Evolutionary conservation across 805 yeast species (phyloP).

Genomic region (Cyberlindnera samutprakarnensis): DNA sequence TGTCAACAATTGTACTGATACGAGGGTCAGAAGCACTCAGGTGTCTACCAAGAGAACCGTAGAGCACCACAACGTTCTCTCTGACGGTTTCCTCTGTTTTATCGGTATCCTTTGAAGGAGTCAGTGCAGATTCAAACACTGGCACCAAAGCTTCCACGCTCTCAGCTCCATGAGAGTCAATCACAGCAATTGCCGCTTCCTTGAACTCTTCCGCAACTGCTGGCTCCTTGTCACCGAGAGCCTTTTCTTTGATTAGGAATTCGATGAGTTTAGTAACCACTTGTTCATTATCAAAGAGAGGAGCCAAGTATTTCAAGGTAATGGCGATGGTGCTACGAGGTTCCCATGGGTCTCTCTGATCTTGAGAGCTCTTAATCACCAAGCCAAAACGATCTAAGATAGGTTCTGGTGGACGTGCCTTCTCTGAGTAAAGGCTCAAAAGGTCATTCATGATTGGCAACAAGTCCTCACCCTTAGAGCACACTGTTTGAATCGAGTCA

Average conservation of each 20-base stretch:
- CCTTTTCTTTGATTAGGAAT: constrained; percentile 54
- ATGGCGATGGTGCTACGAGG: constrained; percentile 76
- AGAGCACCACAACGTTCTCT: constrained; percentile 77
- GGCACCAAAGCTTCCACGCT: constrained; percentile 72
- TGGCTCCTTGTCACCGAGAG: constrained; percentile 68
- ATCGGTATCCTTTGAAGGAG: constrained; percentile 38
- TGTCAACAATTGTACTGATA: constrained; percentile 54
- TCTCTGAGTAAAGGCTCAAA: constrained; percentile 47
- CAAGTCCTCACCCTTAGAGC: constrained; percentile 22
- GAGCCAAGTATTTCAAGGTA: constrained; percentile 49
- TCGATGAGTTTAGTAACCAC: constrained; percentile 48
- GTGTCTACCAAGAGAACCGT: constrained; percentile 89
- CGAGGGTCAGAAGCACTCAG: constrained; percentile 60
- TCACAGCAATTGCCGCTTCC: constrained; percentile 77
- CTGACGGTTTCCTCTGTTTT: constrained; percentile 53
- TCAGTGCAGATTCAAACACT: constrained; percentile 64
- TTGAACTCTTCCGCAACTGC: constrained; percentile 76
- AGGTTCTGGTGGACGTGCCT: constrained; percentile 70
- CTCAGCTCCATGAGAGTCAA: constrained; percentile 55
- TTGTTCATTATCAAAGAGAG: constrained; percentile 27
- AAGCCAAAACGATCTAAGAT: constrained; percentile 75
- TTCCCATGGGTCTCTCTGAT: constrained; percentile 76
- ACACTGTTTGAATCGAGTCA: constrained; percentile 38
- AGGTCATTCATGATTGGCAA: constrained; percentile 35
- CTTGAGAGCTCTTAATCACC: constrained; percentile 51